phyloP scores from a whole-genome alignment of 768 basidiomycete genomes.

The Podaxis sp. region DNA sequence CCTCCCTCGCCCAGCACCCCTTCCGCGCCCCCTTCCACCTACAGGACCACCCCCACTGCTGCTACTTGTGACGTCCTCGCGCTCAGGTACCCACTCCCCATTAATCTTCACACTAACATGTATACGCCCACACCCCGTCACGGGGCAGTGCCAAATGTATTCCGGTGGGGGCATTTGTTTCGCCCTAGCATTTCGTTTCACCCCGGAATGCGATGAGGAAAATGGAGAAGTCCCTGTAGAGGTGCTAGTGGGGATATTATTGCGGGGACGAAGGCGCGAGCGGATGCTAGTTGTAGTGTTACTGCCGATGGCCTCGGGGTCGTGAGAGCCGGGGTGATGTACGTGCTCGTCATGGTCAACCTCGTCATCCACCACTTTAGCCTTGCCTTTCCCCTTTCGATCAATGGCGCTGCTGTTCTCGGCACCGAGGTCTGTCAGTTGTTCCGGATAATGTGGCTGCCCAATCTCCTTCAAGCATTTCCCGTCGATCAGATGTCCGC shows the following conservation, averaged over 20 bases:
- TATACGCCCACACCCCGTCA: slow-evolving; percentile 45
- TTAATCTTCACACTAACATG: slow-evolving; percentile 57
- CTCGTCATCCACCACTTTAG: slow-evolving; percentile 25
- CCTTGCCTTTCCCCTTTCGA: slow-evolving; percentile 43
- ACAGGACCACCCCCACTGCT: background rate
- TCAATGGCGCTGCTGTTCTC: slow-evolving; percentile 2
- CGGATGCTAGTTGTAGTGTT: slow-evolving; percentile 37
- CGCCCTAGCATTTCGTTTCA: slow-evolving; percentile 1
- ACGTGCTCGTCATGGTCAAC: background rate
- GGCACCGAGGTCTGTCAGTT: slow-evolving; percentile 1
- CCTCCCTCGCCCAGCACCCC: slow-evolving; percentile 18
- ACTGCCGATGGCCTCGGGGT: slow-evolving; percentile 9
- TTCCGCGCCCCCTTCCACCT: slow-evolving; percentile 14
- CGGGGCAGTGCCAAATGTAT: slow-evolving; percentile 64
- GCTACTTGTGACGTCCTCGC: slow-evolving; percentile 19
- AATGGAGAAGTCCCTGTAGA: slow-evolving; percentile 10
- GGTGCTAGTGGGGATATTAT: slow-evolving; percentile 15
- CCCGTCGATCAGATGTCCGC: slow-evolving; percentile 77
- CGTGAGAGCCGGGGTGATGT: background rate
- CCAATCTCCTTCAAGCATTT: slow-evolving; percentile 64
- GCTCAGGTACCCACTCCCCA: slow-evolving; percentile 60
- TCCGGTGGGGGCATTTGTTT: slow-evolving; percentile 20
- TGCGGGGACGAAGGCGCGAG: slow-evolving; percentile 53
- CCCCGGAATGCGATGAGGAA: slow-evolving; percentile 3
- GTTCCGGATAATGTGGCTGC: slow-evolving; percentile 27